Base-by-base conservation (phyloP, 805 yeast genomes). In the Starmerella vitae region DNA sequence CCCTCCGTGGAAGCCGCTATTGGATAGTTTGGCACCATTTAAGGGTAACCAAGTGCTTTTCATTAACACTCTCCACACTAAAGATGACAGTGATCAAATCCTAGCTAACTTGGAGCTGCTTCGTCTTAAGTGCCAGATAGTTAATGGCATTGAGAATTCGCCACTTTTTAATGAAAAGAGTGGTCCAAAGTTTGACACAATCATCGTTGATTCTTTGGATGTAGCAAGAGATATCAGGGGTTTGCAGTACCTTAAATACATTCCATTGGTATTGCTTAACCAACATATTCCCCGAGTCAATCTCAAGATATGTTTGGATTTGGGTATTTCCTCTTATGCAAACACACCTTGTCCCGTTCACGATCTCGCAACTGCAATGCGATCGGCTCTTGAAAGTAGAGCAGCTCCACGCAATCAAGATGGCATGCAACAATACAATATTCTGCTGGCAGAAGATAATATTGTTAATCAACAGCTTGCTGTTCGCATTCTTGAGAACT, bases 241-340 rank as follows among this genome's bases (percentile, higher is more conserved):
- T 45, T 60, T 81, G 31, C 74, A 83, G 6, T 88, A 79, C 54
- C 77, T 83, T 45, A 83, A 83, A 61, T 82, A 82, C 55, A 78
- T 80, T 48, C 94, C 94, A 12, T 67, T 83, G 52, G 93, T 83
- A 4, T 64, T 83, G 38, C 62, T 83, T 47, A 83, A 76, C 49
- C 84, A 80, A 30, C 72, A 78, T 37, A 71, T 78, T 29, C 84
- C 91, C 3, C 75, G 75, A 34, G 70, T 82, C 51, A 81, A 78
- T 52, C 76, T 83, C 76, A 73, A 82, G 58, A 68, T 76, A 32
- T 84, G 94, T 57, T 66, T 83, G 29, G 93, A 84, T 55, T 64
- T 83, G 46, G 94, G 93, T 51, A 83, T 83, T 39, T 78, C 88
- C 9, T 78, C 91, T 0, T 82, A 80, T 55, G 94, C 94, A 33